These are phyloP conservation scores for Neurospora sp. DNA, from an alignment of 495 filamentous ascomycete species.

Conservation along the genomic window DNA sequence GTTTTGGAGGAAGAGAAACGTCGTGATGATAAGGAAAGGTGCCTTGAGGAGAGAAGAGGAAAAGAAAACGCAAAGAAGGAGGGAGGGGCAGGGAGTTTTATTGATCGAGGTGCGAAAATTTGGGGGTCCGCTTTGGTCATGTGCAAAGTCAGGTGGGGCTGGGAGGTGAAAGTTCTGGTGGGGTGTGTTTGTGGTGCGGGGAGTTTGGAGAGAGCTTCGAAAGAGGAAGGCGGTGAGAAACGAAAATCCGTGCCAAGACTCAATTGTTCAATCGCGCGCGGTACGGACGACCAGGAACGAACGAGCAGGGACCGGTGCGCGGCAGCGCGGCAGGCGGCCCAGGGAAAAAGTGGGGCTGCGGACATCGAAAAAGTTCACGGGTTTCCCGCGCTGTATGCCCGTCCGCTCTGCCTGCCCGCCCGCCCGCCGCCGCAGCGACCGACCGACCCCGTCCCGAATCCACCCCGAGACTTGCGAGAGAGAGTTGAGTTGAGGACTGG, in stretches of 20 bases:
- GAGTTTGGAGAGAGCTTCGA: neutral
- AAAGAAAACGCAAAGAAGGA: neutral
- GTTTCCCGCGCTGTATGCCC: neutral
- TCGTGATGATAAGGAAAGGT: conserved; percentile 47
- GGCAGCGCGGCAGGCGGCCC: neutral
- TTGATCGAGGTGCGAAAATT: neutral
- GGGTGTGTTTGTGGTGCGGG: neutral
- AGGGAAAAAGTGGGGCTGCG: conserved; percentile 6
- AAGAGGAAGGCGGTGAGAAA: conserved; percentile 3
- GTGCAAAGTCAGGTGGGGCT: neutral
- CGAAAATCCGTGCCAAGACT: neutral
- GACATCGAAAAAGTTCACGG: conserved; percentile 24
- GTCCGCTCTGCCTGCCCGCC: neutral
- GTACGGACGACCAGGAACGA: neutral
- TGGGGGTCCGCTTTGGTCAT: neutral
- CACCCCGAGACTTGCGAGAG: neutral
- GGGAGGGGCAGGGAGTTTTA: no score
- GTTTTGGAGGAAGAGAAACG: conserved; percentile 27
- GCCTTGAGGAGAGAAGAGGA: conserved; percentile 24
- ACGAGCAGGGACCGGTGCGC: conserved; percentile 2
- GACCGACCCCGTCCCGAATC: neutral
- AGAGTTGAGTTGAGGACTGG: neutral
- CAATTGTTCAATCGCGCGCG: neutral
- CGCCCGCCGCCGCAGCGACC: neutral
- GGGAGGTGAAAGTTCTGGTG: neutral